Evolutionary conservation across 2,329 filamentous ascomycete species (phyloP), one percentile per base, ranked within the genome.

Genomic region (Diplodia mutila): DNA sequence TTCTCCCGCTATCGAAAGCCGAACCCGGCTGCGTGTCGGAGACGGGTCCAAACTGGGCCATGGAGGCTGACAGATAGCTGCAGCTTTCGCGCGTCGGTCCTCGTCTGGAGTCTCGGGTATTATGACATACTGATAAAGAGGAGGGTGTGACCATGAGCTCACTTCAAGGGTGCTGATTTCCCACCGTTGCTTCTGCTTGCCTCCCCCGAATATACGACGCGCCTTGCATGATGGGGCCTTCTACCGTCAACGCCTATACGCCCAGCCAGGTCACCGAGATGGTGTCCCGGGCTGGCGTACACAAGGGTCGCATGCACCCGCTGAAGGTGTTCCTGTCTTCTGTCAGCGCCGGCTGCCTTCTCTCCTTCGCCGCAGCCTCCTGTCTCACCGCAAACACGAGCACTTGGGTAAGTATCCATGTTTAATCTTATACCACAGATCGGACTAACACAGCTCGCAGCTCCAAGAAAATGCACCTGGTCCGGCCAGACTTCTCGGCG

Each of bases 311-410:
- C 66, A 86, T 84, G 82, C 79, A 83, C 11, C 75, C 82, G 4
- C 82, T 85, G 72, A 86, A 86, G 70, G 77, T 86, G 49, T 85
- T 86, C 70, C 71, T 85, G 54, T 85, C 82, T 68, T 76, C 82
- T 4, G 79, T 86, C 49, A 82, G 84, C 54, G 84, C 84, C 4
- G 85, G 85, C 0, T 81, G 81, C 66, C 74, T 87, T 6, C 75
- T 87, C 1, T 79, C 82, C 2, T 86, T 87, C 69, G 85, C 65
- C 7, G 55, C 54, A 1, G 65, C 65, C 12, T 67, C 65, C 23
- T 67, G 54, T 23, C 25, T 67, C 6, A 61, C 57, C 6, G 65
- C 65, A 11, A 67, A 67, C 29, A 67, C 65, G 11, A 61, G 54
- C 18, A 27, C 64, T 6, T 66, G 64, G 64, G 64, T 66, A 39